phyloP scores from a whole-genome alignment of 805 yeast species.

The Yarrowia bubula region DNA sequence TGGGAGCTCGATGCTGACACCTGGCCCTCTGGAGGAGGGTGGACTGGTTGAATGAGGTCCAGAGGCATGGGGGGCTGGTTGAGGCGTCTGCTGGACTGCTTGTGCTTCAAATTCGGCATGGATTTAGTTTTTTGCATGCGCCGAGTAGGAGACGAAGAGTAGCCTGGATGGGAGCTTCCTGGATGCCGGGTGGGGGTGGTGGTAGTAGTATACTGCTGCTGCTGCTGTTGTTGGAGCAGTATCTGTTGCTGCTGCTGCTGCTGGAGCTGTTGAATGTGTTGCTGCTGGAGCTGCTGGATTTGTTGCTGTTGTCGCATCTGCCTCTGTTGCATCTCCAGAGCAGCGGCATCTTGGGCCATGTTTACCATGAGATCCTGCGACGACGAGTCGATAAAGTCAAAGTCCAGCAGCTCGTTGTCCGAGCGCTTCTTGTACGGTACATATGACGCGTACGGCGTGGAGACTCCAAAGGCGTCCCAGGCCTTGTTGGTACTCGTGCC shows the following conservation, averaged over 20 bases:
- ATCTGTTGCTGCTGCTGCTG: neutral
- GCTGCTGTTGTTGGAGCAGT: neutral
- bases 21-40: neutral
- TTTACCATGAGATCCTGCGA: neutral
- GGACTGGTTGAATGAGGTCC: slow-evolving; percentile 4
- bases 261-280: neutral
- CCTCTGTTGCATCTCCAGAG: no score
- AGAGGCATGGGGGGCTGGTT: neutral
- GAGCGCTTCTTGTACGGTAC: slow-evolving; percentile 11
- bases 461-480: slow-evolving; percentile 21
- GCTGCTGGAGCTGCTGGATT: neutral
- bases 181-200: neutral
- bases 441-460: slow-evolving; percentile 2
- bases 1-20: neutral
- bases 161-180: neutral
- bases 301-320: neutral
- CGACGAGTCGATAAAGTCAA: slow-evolving; percentile 13
- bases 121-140: slow-evolving; percentile 13
- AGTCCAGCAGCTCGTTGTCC: slow-evolving; percentile 18
- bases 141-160: neutral
- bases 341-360: no score
- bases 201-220: neutral
- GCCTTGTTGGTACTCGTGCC: slow-evolving; percentile 3
- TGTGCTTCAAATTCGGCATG: slow-evolving; percentile 22
- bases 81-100: neutral